Conservation (phyloP, 139 green algal genomes). For the Nannochloris sp. region DNA sequence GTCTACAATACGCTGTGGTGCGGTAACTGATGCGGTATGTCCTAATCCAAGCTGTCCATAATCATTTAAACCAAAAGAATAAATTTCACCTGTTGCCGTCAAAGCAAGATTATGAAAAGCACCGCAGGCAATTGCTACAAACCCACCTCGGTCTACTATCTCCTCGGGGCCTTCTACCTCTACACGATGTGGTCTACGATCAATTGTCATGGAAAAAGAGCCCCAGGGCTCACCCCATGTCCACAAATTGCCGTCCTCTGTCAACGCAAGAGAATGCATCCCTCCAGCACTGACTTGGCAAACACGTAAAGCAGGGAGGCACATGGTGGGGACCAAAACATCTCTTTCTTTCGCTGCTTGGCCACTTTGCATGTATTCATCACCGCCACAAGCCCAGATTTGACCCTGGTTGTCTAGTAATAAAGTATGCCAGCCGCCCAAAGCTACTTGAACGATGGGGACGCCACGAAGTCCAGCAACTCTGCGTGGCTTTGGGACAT, state of each 20-base stretch:
- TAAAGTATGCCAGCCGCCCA: slow-evolving; percentile 91
- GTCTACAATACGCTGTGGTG: slow-evolving; percentile 32
- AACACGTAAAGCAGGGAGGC: slow-evolving; percentile 34
- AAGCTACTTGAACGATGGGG: slow-evolving; percentile 67
- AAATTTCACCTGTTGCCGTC: slow-evolving; percentile 8
- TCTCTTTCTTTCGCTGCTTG: slow-evolving; percentile 36
- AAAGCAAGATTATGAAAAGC: slow-evolving; percentile 86
- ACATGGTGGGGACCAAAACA: slow-evolving; percentile 43
- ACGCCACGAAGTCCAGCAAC: slow-evolving; percentile 52
- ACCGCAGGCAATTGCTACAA: slow-evolving; percentile 63
- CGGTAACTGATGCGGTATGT: slow-evolving; percentile 58
- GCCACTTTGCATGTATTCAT: slow-evolving; percentile 87
- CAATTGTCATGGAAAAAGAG: slow-evolving; percentile 52
- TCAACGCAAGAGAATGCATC: slow-evolving; percentile 87
- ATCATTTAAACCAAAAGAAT: slow-evolving; percentile 72
- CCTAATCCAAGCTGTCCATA: slow-evolving; percentile 80
- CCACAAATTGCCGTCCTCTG: slow-evolving; percentile 61
- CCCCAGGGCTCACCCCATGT: slow-evolving; percentile 27
- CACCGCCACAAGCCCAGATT: slow-evolving; percentile 69
- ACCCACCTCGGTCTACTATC: slow-evolving; percentile 23
- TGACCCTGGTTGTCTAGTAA: slow-evolving; percentile 42
- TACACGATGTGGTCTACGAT: slow-evolving; percentile 38
- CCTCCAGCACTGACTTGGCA: slow-evolving; percentile 75
- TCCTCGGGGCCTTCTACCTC: neutral
- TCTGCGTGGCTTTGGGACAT: slow-evolving; percentile 47